phyloP scores from a whole-genome alignment of 1,284 basidiomycete genomes.

The Mycosarcoma maydis region DNA sequence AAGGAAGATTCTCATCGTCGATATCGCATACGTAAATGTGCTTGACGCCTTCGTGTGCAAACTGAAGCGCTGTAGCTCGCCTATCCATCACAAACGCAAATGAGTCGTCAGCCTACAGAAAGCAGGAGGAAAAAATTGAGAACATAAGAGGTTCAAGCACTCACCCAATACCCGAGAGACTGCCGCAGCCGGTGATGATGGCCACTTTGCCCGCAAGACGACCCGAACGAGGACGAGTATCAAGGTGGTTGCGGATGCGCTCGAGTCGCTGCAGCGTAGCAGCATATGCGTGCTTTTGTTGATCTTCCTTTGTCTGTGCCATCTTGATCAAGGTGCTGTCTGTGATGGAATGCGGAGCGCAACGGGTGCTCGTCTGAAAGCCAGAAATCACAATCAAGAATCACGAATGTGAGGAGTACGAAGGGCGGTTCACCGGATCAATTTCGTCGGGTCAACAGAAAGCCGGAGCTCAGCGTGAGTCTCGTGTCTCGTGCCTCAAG shows the following conservation, averaged over 20 bases:
- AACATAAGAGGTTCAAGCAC: not conserved
- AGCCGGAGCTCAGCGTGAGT: too few relatives aligned
- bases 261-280: slow-evolving; percentile 70
- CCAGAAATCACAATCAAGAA: too few relatives aligned
- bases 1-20: slow-evolving; percentile 76
- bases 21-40: slow-evolving; percentile 87
- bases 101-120: not conserved
- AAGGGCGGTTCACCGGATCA: not conserved
- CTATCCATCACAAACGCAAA: slow-evolving; percentile 1
- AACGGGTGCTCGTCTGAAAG: too few relatives aligned
- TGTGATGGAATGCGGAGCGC: too few relatives aligned
- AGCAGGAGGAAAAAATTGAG: not conserved
- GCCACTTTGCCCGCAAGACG: slow-evolving; percentile 84
- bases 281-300: slow-evolving; percentile 46
- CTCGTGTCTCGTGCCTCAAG: too few relatives aligned
- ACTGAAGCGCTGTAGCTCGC: slow-evolving; percentile 30
- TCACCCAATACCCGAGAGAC: slow-evolving; percentile 61
- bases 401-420: too few relatives aligned
- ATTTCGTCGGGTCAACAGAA: slow-evolving; percentile 1
- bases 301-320: slow-evolving; percentile 28
- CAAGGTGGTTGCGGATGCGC: slow-evolving; percentile 78
- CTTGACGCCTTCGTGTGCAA: slow-evolving; percentile 74
- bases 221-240: slow-evolving; percentile 71
- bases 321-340: too few relatives aligned
- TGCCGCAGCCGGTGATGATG: slow-evolving; percentile 78